Conservation (phyloP, 768 basidiomycete species). For the Asterophora parasitica region DNA sequence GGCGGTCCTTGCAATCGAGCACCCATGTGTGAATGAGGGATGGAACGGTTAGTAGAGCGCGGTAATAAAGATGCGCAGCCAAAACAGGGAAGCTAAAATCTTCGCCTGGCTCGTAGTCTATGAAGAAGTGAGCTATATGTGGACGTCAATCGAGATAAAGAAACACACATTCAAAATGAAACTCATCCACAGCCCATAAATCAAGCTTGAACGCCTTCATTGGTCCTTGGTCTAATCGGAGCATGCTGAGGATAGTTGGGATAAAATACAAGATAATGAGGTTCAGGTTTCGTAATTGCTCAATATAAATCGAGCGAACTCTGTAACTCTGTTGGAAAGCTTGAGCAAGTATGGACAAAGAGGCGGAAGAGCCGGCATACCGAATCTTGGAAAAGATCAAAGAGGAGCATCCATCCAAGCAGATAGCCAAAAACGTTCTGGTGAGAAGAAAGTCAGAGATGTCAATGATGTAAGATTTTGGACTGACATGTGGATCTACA, state of each 20-base stretch:
- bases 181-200: slow-evolving; percentile 82
- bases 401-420: slow-evolving; percentile 86
- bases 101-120: slow-evolving; percentile 57
- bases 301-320: slow-evolving; percentile 80
- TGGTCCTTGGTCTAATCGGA: slow-evolving; percentile 63
- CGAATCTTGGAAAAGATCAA: slow-evolving; percentile 80
- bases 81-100: slow-evolving; percentile 56
- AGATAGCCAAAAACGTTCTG: slow-evolving; percentile 59
- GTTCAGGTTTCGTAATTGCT: slow-evolving; percentile 70
- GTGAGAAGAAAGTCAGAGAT: slow-evolving; percentile 9
- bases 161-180: slow-evolving; percentile 63
- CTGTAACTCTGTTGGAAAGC: slow-evolving; percentile 64
- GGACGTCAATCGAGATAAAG: neutral
- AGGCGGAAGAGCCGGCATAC: slow-evolving; percentile 40
- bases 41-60: slow-evolving; percentile 77
- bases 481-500: slow-evolving; percentile 33
- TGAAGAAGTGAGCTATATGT: neutral
- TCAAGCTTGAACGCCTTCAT: slow-evolving; percentile 76
- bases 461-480: neutral
- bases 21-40: slow-evolving; percentile 86
- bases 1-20: slow-evolving; percentile 82
- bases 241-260: slow-evolving; percentile 61
- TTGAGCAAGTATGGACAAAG: neutral
- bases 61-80: slow-evolving; percentile 86
- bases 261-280: slow-evolving; percentile 65